Percentiles rank a stretch among this genome's conserved stretches.
Conservation (phyloP, 2,329 filamentous ascomycete species). For the Xylariaceae sp. region DNA sequence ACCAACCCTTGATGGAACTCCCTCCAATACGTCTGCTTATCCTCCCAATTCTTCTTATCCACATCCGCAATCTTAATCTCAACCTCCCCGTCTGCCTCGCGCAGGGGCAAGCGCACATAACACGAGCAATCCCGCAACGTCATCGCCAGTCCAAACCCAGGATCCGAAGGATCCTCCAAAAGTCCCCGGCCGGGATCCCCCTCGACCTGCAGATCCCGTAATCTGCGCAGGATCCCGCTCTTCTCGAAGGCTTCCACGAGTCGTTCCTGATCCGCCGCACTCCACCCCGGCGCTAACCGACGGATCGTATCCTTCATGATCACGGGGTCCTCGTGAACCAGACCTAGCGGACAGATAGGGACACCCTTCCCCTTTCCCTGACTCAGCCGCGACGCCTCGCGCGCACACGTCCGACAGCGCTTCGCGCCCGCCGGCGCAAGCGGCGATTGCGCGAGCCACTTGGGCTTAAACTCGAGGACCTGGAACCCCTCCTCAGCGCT, state of each 20-base stretch:
- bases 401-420: constrained; percentile 71
- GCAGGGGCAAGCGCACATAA: constrained; percentile 54
- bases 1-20: constrained; percentile 58
- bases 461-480: constrained; percentile 73
- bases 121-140: constrained; percentile 75
- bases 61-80: constrained; percentile 66
- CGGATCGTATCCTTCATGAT: constrained; percentile 41
- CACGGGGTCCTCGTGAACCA: constrained; percentile 48
- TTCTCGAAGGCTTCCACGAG: constrained; percentile 37
- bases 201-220: constrained; percentile 33
- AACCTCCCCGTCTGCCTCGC: constrained; percentile 30
- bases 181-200: constrained; percentile 43
- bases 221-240: constrained; percentile 35
- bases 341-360: constrained; percentile 60
- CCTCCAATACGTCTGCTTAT: constrained; percentile 66
- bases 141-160: constrained; percentile 64
- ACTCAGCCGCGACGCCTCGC: constrained; percentile 41
- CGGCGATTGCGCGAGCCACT: constrained; percentile 75
- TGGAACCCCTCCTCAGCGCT: constrained; percentile 37
- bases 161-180: constrained; percentile 34
- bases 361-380: constrained; percentile 37
- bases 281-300: constrained; percentile 34
- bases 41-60: constrained; percentile 65
- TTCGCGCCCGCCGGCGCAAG: constrained; percentile 58
- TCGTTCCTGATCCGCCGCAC: constrained; percentile 30